Evolutionary conservation across 805 yeast species (phyloP), one percentile per base, ranked within the genome.

Genomic region (Wickerhamiella occidentalis): DNA sequence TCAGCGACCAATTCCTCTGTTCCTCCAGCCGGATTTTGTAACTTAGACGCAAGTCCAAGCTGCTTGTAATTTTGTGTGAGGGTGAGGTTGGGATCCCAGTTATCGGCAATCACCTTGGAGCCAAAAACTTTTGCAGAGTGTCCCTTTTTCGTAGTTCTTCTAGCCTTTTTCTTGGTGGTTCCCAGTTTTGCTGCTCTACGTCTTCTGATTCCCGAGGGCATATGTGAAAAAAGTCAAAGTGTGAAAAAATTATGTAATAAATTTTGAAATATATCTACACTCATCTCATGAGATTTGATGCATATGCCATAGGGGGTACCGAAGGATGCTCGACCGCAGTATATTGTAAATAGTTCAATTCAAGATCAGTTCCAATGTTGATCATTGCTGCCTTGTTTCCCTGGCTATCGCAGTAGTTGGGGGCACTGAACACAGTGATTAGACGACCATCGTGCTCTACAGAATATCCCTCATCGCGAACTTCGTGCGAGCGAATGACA

Each of bases 351-450:
- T 73, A 77, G 1, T 74, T 66, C 58, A 85, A 67, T 48, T 71
- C 65, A 43, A 69, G 69, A 17, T 71, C 74, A 40, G 70, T 59
- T 51, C 71, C 71, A 56, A 90, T 75, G 60, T 87, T 83, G 52
- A 92, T 81, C 50, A 83, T 82, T 8, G 94, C 97, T 48, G 96
- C 99, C 55, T 77, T 65, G 65, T 92, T 92, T 12, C 94, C 95
- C 49, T 85, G 87, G 13, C 81, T 70, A 63, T 92, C 99, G 69
- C 97, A 90, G 66, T 90, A 90, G 64, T 92, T 90, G 30, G 99
- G 99, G 0, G 99, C 99, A 65, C 94, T 81, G 65, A 92, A 92
- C n/a, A 92, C 95, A 0, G 99, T 92, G 48, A 87, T 77, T 47
- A 92, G 75, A 55, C 79, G 74, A 11, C 94, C 94, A 51, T 82